Base-by-base conservation (phyloP, 495 filamentous ascomycete genomes). In the Podospora sp. region DNA sequence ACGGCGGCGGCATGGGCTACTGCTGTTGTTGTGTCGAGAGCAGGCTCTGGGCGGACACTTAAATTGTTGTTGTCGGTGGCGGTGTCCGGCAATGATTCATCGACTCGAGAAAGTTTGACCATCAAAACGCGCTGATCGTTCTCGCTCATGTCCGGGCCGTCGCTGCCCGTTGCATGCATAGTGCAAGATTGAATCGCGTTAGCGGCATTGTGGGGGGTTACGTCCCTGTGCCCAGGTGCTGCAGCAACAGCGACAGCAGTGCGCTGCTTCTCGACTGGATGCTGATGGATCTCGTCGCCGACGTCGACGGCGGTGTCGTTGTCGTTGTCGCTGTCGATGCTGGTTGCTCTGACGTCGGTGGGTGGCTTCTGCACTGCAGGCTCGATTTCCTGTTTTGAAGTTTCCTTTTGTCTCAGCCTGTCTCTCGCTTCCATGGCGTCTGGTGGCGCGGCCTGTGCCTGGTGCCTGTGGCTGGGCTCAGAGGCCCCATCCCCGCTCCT, bases 71-170 rank as follows among this genome's bases (percentile, higher is more conserved):
- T 27, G 65, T 14, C 49, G 25, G 46, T 6, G 18, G 22, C 14
- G 52, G 60, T 53, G 60, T 56, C 22, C 60, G 65, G 58, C 25
- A 49, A 20, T 8, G 61, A 26, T 52, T 72, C 62, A 60, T 61
- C 63, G 62, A 68, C 65, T 63, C 63, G 64, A 55, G 64, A 63
- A 29, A 69, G 63, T 64, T 68, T 63, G 53, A 51, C 49, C 7
- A 46, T 65, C 22, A 50, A 49, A 20, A 33, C 8, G 22, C 60
- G 71, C 49, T 64, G 73, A 72, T 75, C 73, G 61, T 55, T 69
- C 14, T 62, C 67, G 29, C 49, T 64, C 52, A 40, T 21, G 62
- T 68, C 50, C 60, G 36, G 50, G 26, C 27, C 33, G 27, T 65
- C 33, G 27, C 26, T 58, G 51, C 21, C 63, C 36, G 63, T n/a